Evolutionary conservation across 176 grass and related monocot species (phyloP).

Genomic region (Cymbopogon citratus): DNA sequence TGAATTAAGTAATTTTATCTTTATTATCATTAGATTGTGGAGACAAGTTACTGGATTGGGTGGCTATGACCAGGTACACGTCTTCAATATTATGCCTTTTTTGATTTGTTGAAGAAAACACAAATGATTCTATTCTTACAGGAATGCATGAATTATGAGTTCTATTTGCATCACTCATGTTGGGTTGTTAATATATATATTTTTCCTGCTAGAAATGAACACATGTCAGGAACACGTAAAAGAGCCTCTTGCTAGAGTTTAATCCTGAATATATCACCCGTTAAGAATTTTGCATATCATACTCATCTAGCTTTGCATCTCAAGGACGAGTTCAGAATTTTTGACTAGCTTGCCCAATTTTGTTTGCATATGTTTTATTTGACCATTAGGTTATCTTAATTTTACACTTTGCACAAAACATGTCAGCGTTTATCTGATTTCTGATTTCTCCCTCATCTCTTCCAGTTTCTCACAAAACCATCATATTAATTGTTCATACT

Average conservation of each 20-base stretch:
- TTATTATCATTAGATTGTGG: conserved; percentile 59
- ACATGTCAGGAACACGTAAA: too few species aligned
- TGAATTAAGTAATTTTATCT: conserved; percentile 12
- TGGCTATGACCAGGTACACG: conserved; percentile 89
- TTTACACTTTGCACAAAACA: neutral
- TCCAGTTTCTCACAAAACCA: neutral
- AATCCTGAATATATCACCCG: too few species aligned
- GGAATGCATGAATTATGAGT: too few species aligned
- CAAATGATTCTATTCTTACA: too few species aligned
- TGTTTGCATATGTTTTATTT: neutral
- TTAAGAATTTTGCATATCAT: too few species aligned
- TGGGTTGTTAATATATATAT: too few species aligned
- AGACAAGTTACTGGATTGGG: conserved; percentile 92
- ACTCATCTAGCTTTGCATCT: neutral
- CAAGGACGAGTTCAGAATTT: neutral
- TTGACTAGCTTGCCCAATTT: neutral
- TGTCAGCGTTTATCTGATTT: neutral
- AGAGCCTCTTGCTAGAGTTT: too few species aligned
- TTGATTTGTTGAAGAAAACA: neutral
- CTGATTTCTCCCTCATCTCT: neutral
- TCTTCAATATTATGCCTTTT: neutral
- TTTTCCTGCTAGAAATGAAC: too few species aligned
- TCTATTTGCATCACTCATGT: too few species aligned
- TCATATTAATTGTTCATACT: neutral
- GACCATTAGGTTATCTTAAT: neutral